Evolutionary conservation across 2,329 filamentous ascomycete genomes (phyloP), one percentile per base, ranked within the genome.

Genomic region (Ramularia collo-cygni): DNA sequence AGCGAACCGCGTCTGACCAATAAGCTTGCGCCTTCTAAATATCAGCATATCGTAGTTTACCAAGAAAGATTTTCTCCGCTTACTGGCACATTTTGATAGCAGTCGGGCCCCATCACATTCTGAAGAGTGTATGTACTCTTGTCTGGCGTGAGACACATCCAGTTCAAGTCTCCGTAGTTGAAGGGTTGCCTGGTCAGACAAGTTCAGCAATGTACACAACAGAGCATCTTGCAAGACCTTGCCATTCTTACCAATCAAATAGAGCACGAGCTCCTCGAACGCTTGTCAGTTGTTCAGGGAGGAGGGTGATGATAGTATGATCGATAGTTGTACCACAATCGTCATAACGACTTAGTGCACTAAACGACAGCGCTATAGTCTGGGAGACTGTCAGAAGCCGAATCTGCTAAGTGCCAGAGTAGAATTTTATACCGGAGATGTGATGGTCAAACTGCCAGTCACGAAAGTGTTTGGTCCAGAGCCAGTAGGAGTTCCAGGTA

Each of bases 31-130:
- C n/a, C n/a, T n/a, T n/a, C n/a, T n/a, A n/a, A n/a, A n/a, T n/a
- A n/a, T n/a, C n/a, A n/a, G n/a, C n/a, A n/a, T n/a, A n/a, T n/a
- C n/a, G n/a, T n/a, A n/a, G n/a, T n/a, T n/a, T n/a, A n/a, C n/a
- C n/a, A n/a, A n/a, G n/a, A n/a, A n/a, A n/a, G n/a, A n/a, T n/a
- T n/a, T n/a, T n/a, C n/a, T n/a, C n/a, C n/a, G n/a, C n/a, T n/a
- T n/a, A n/a, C 51, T 8, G 46, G 50, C 3, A 56, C 52, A 28
- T 55, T 33, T 34, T 53, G 52, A 18, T 54, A 56, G 36, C 53
- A 56, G 8, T 46, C 38, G n/a, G 47, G 30, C 4, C 40, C 42
- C 8, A 29, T 29, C 4, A 28, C 29, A n/a, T 53, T 40, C 13
- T 47, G 42, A n/a, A 50, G 38, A 1, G 38, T 47, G 16, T 26